Conservation (phyloP, 352 stramenopile genomes). For the Phytopythium helicoides region DNA sequence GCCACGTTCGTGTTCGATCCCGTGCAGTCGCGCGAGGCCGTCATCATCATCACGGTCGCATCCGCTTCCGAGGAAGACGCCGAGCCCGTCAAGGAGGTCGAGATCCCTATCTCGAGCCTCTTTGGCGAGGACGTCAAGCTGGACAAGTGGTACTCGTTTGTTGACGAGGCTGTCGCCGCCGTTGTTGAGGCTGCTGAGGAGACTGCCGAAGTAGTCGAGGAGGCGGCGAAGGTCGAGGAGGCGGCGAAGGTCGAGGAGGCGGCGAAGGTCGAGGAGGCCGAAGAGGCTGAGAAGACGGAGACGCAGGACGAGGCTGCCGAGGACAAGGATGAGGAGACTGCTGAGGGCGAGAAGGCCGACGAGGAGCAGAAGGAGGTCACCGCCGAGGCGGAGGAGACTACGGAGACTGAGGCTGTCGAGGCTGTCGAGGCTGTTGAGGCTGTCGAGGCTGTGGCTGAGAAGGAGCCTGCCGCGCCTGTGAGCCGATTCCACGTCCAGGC, state of each 20-base stretch:
- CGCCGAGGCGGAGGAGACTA: conserved; percentile 9
- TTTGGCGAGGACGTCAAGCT: conserved; percentile 50
- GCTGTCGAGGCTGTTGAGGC: no score
- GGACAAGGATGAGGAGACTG: conserved; percentile 7
- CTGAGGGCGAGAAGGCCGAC: conserved; percentile 9
- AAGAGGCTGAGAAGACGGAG: conserved; percentile 15
- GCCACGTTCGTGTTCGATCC: conserved; percentile 79
- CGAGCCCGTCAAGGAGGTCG: conserved; percentile 74
- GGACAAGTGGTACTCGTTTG: conserved; percentile 70
- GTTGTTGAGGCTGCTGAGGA: conserved; percentile 12
- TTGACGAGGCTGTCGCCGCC: conserved; percentile 25
- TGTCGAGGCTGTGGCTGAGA: no score
- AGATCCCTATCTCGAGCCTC: conserved; percentile 71
- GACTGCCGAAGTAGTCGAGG: conserved; percentile 15
- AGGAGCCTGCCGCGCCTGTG: conserved; percentile 14
- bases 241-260: conserved; percentile 6
- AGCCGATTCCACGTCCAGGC: conserved; percentile 70
- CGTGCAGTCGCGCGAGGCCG: conserved; percentile 77
- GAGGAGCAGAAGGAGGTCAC: conserved; percentile 4
- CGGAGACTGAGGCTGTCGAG: conserved; percentile 5
- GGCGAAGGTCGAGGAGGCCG: conserved; percentile 11
- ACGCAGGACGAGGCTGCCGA: conserved; percentile 8
- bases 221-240: conserved; percentile 25
- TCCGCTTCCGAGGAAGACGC: conserved; percentile 38
- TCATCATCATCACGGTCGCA: conserved; percentile 71